These are phyloP conservation scores for Hymenoscyphus repandus DNA, from an alignment of 2,329 filamentous ascomycete species.

Conservation along the genomic window DNA sequence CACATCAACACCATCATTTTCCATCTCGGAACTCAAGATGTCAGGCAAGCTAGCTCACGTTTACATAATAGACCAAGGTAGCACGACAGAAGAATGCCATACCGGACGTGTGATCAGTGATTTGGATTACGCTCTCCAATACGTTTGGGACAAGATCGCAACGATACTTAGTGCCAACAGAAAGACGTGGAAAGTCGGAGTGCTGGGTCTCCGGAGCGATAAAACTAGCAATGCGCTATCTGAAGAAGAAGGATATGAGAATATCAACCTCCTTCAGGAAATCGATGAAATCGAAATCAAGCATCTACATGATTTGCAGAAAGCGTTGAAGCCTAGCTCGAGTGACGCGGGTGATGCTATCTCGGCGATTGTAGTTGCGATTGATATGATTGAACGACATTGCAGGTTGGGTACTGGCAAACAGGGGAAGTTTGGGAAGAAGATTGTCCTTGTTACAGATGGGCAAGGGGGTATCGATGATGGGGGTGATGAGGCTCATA, in stretches of 20 bases:
- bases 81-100: slow-evolving; percentile 71
- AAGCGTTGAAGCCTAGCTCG: slow-evolving; percentile 59
- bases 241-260: slow-evolving; percentile 68
- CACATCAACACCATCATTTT: neutral
- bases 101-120: slow-evolving; percentile 71
- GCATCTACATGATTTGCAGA: slow-evolving; percentile 60
- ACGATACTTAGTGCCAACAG: slow-evolving; percentile 62
- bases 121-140: slow-evolving; percentile 83
- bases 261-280: slow-evolving; percentile 72
- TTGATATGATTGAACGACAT: slow-evolving; percentile 75
- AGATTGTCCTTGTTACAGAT: slow-evolving; percentile 82
- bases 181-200: slow-evolving; percentile 70
- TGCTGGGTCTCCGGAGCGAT: slow-evolving; percentile 79
- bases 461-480: slow-evolving; percentile 47
- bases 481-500: neutral
- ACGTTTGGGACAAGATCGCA: slow-evolving; percentile 91
- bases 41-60: slow-evolving; percentile 89
- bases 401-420: slow-evolving; percentile 56
- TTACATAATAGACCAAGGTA: slow-evolving; percentile 84
- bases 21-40: no score
- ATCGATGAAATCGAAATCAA: slow-evolving; percentile 57
- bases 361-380: slow-evolving; percentile 79
- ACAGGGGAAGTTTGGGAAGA: slow-evolving; percentile 67
- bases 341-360: slow-evolving; percentile 75
- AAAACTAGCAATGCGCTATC: slow-evolving; percentile 62